A percentile compares a stretch with the other conserved stretches of the same genome.
Evolutionary conservation across 306 rosid genomes (phyloP).

Genomic region (Quercus agrifolia): DNA sequence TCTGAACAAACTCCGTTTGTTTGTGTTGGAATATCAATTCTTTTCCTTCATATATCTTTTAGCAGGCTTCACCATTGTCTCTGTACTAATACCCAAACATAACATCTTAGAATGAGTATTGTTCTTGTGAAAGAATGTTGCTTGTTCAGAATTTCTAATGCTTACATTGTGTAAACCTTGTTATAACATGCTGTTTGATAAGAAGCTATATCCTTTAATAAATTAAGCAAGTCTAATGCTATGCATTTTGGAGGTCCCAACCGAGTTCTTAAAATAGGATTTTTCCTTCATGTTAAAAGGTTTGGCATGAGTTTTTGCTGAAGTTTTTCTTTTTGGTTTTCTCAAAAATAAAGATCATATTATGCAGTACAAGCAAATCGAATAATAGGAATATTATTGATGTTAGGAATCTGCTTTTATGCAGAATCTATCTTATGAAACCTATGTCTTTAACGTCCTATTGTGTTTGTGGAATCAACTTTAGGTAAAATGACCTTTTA

Average conservation of each 20-base stretch:
- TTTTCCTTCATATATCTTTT: slow-evolving; percentile 36
- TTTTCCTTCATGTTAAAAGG: background rate
- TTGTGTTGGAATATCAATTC: slow-evolving; percentile 48
- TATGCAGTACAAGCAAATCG: background rate
- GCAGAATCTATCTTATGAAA: background rate
- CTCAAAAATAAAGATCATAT: background rate
- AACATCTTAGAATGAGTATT: slow-evolving; percentile 29
- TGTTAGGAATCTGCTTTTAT: background rate
- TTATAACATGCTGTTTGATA: slow-evolving; percentile 32
- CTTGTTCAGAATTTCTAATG: slow-evolving; percentile 42
- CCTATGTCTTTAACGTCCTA: background rate
- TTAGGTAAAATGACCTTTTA: background rate
- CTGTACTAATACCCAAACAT: slow-evolving; percentile 33
- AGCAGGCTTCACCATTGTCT: slow-evolving; percentile 35
- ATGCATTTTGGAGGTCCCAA: background rate
- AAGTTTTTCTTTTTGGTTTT: background rate
- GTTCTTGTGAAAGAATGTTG: slow-evolving; percentile 49
- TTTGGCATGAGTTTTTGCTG: background rate
- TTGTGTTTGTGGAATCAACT: too few relatives aligned
- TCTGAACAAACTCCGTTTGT: slow-evolving; percentile 40
- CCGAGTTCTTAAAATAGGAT: background rate
- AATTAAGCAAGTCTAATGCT: slow-evolving; percentile 23
- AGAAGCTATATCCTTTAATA: slow-evolving; percentile 36
- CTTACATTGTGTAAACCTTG: slow-evolving; percentile 37
- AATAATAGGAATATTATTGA: background rate